Conservation (phyloP, 805 yeast species). For the Phaffomyces antillensis region DNA sequence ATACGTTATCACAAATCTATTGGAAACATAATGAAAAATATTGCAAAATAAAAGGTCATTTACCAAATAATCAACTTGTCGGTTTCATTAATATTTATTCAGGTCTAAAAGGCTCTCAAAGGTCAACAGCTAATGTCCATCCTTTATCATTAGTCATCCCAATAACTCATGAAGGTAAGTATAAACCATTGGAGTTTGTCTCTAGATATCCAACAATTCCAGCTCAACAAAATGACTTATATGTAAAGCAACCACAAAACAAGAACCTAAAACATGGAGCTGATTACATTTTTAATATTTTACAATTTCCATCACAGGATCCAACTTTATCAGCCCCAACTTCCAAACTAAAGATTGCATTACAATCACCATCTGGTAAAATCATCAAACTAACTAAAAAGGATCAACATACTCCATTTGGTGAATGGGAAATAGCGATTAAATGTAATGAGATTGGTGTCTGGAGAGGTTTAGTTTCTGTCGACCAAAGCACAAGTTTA, state of each 20-base stretch:
- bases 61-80: constrained; percentile 61
- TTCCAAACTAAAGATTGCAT: constrained; percentile 47
- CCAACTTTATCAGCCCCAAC: constrained; percentile 7
- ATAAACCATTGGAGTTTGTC: constrained; percentile 60
- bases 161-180: constrained; percentile 60
- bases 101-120: constrained; percentile 55
- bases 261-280: constrained; percentile 48
- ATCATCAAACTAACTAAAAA: constrained; percentile 50
- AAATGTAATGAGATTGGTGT: constrained; percentile 65
- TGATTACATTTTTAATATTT: constrained; percentile 57
- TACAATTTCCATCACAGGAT: constrained; percentile 37
- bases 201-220: constrained; percentile 66
- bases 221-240: constrained; percentile 64
- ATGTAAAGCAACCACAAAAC: constrained; percentile 81
- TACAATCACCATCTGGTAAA: constrained; percentile 83
- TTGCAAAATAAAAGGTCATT: constrained; percentile 71
- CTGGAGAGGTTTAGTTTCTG: constrained; percentile 78
- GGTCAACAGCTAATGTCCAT: constrained; percentile 49
- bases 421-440: constrained; percentile 53
- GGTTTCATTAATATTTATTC: constrained; percentile 76
- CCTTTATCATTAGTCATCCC: constrained; percentile 72
- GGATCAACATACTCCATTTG: constrained; percentile 40
- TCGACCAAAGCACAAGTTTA: constrained; percentile 75
- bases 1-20: constrained; percentile 69
- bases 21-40: constrained; percentile 60